Evolutionary conservation across 805 yeast species (phyloP).

Genomic region (Groenewaldozyma tartarivorans): DNA sequence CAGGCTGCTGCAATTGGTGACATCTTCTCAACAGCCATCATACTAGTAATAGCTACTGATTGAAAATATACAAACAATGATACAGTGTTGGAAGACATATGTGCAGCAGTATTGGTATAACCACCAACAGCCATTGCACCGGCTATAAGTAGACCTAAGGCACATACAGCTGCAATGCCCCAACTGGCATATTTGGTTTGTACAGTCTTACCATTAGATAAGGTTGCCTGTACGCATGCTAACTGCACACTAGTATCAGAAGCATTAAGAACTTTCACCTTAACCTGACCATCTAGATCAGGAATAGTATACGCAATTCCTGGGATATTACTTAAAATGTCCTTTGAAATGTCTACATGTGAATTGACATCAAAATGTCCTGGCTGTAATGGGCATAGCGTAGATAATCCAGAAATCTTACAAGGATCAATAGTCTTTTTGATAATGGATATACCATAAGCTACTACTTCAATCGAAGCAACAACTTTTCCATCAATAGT

Average conservation of each 20-base stretch:
- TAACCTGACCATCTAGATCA: constrained; percentile 85
- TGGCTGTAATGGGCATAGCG: constrained; percentile 74
- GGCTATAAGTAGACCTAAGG: constrained; percentile 77
- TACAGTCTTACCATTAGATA: constrained; percentile 86
- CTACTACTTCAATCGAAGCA: constrained; percentile 57
- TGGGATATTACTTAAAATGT: constrained; percentile 51
- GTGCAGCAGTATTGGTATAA: constrained; percentile 88
- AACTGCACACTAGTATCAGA: constrained; percentile 41
- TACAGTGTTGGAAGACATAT: constrained; percentile 92
- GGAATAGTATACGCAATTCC: constrained; percentile 84
- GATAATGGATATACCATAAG: constrained; percentile 69
- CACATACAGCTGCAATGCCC: constrained; percentile 92
- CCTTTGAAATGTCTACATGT: constrained; percentile 25
- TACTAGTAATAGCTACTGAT: constrained; percentile 78
- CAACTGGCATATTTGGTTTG: constrained; percentile 87
- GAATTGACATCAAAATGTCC: constrained; percentile 75
- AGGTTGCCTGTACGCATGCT: constrained; percentile 87
- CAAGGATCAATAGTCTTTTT: constrained; percentile 55
- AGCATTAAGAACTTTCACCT: constrained; percentile 51
- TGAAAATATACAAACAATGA: constrained; percentile 92
- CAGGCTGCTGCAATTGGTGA: constrained; percentile 98
- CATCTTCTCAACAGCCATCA: constrained; percentile 87
- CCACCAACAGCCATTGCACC: constrained; percentile 83
- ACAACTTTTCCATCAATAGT: constrained; percentile 63
- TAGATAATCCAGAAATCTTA: constrained; percentile 32